Base-by-base conservation (phyloP, 78 protist genomes). In the Polysphondylium violaceum region DNA sequence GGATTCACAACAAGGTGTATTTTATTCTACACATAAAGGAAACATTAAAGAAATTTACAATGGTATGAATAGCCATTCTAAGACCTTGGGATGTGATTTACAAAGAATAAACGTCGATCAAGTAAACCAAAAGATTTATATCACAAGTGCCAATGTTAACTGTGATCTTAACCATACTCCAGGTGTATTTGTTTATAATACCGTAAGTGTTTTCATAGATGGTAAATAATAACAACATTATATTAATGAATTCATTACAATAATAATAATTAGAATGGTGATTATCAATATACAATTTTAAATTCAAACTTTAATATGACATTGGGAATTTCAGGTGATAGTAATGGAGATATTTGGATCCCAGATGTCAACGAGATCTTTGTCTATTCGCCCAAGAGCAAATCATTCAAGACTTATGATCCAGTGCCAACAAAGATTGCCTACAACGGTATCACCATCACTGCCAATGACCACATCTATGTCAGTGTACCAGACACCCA, bases 111-210 rank as follows among this genome's bases (percentile, higher is more conserved):
- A 25, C 31, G 75, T 83, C n/a, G 91, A 83, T n/a, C 56, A 41
- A 41, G 27, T 2, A 4, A 83, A 83, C 31, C 23, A 59, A 27
- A 41, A 38, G 29, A 50, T 83, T 27, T 83, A 83, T 44, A 47
- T 83, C 11, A 44, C 44, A 19, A 69, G 79, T 43, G 25, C 50
- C 4, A 83, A 83, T 58, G n/a, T 60, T 9, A 27, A 53, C 21
- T 83, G 91, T 43, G 79, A 83, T 44, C 33, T 29, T 33, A 44
- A 51, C 19, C 59, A 83, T 41, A 8, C 21, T 29, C 40, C 53
- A 7, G 91, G 79, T 56, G 60, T 83, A 40, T 83, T 69, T 83
- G 91, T 83, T 12, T 83, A 58, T 58, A 58, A 61, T 44, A 7
- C 58, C 2, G 87, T 76, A 76, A 33, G 87, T 76, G 14, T 25